A percentile compares a stretch with the other conserved stretches of the same genome.
Evolutionary conservation across 78 protist genomes (phyloP).

Genomic region (Dictyostelium firmibasis): DNA sequence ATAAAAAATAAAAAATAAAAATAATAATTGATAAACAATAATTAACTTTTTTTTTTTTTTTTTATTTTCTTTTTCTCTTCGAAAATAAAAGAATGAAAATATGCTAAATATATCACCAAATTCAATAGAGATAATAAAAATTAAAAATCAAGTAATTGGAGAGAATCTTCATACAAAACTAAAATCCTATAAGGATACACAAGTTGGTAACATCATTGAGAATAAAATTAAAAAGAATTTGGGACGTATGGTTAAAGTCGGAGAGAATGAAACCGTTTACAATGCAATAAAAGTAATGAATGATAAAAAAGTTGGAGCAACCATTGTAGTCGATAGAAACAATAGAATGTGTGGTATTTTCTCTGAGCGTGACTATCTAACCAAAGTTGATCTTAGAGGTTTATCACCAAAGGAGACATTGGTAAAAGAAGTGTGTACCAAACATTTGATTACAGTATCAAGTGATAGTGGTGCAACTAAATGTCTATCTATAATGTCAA

Average conservation of each 20-base stretch:
- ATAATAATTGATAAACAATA: no score
- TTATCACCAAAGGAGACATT: background rate
- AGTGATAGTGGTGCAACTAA: conserved; percentile 36
- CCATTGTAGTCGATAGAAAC: conserved; percentile 15
- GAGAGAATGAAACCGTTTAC: conserved; percentile 14
- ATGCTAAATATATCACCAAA: background rate
- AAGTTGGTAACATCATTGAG: conserved; percentile 16
- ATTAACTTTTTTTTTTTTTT: no score
- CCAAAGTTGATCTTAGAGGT: conserved; percentile 8
- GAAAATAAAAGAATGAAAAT: no score
- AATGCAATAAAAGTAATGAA: conserved; percentile 51
- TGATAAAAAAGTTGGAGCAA: conserved; percentile 51
- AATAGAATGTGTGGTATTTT: conserved; percentile 60
- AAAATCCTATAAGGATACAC: background rate
- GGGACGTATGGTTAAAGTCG: conserved; percentile 15
- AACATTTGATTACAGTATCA: conserved; percentile 10
- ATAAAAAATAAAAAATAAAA: no score
- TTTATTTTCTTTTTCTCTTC: no score
- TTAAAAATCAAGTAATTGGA: background rate
- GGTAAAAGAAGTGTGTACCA: conserved; percentile 41
- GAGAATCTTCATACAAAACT: conserved; percentile 6
- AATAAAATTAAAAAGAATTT: background rate
- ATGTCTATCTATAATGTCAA: conserved; percentile 46
- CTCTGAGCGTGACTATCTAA: conserved; percentile 46
- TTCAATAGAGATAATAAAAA: background rate